A percentile compares a stretch with the other conserved stretches of the same genome.
These are phyloP conservation scores for Starmerella vitae DNA, from an alignment of 805 yeast species.

Conservation along the genomic window DNA sequence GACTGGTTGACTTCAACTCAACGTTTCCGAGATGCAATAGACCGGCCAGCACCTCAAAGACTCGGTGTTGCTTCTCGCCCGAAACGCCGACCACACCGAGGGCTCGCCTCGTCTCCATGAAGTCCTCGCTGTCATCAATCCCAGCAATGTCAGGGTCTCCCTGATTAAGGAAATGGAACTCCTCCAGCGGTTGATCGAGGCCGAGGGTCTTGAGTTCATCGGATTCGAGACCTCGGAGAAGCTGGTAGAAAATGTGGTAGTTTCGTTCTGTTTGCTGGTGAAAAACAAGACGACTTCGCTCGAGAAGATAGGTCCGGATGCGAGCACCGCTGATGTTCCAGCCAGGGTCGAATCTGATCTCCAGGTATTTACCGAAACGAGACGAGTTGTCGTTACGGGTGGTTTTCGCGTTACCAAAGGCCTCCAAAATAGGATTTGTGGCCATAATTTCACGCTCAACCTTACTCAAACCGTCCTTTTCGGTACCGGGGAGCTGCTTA, in stretches of 20 bases:
- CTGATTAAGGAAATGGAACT: conserved; percentile 73
- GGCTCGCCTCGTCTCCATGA: conserved; percentile 61
- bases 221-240: conserved; percentile 51
- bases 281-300: conserved; percentile 85
- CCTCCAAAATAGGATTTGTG: conserved; percentile 94
- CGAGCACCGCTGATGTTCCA: conserved; percentile 86
- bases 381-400: conserved; percentile 96
- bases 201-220: conserved; percentile 45
- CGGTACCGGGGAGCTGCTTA: conserved; percentile 1
- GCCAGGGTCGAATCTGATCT: conserved; percentile 64
- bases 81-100: conserved; percentile 64
- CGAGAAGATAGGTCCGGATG: conserved; percentile 81
- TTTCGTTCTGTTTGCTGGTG: conserved; percentile 87
- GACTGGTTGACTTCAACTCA: conserved; percentile 69
- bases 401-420: conserved; percentile 97
- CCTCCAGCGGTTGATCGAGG: conserved; percentile 44
- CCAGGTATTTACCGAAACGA: conserved; percentile 91
- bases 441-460: conserved; percentile 92
- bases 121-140: conserved; percentile 73
- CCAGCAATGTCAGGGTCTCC: conserved; percentile 56
- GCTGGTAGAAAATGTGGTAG: conserved; percentile 87
- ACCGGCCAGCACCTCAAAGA: conserved; percentile 74
- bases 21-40: conserved; percentile 87
- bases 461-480: conserved; percentile 55
- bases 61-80: conserved; percentile 42